These are phyloP conservation scores for Daldinia grandis DNA, from an alignment of 495 filamentous ascomycete species.

Conservation along the genomic window DNA sequence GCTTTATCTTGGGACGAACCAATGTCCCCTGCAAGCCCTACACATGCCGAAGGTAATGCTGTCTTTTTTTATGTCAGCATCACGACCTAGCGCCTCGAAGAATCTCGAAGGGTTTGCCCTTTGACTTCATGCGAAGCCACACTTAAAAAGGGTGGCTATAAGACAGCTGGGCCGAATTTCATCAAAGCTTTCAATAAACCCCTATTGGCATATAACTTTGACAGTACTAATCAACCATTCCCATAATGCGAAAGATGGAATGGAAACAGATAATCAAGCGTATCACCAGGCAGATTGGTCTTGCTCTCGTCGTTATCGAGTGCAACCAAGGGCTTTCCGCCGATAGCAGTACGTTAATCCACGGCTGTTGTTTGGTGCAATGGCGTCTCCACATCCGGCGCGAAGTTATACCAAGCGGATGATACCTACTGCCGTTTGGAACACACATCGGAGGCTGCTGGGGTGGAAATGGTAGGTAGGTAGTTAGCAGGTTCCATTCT, in stretches of 20 bases:
- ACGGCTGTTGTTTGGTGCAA: constrained; percentile 68
- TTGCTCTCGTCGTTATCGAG: constrained; percentile 61
- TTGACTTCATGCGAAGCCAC: not conserved
- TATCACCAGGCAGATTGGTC: constrained; percentile 57
- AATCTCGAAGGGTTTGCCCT: not conserved
- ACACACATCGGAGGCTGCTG: not conserved
- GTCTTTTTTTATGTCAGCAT: not conserved
- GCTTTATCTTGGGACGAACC: not conserved
- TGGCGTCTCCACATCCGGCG: constrained; percentile 54
- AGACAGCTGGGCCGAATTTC: not conserved
- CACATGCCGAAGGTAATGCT: not conserved
- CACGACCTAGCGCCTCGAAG: not conserved
- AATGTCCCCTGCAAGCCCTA: not conserved
- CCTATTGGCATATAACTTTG: not conserved
- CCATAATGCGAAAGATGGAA: not conserved
- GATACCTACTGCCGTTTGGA: constrained; percentile 60
- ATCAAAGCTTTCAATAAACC: not conserved
- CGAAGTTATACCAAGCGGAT: constrained; percentile 67
- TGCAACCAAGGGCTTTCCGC: constrained; percentile 61
- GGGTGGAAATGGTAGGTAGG: not conserved
- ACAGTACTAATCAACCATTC: not conserved
- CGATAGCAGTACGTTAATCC: constrained; percentile 68
- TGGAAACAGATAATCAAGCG: not conserved
- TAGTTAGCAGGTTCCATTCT: not conserved
- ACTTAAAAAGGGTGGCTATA: not conserved